Conservation (phyloP, 1,284 basidiomycete species). For the Cutaneotrichosporon cyanovorans region DNA sequence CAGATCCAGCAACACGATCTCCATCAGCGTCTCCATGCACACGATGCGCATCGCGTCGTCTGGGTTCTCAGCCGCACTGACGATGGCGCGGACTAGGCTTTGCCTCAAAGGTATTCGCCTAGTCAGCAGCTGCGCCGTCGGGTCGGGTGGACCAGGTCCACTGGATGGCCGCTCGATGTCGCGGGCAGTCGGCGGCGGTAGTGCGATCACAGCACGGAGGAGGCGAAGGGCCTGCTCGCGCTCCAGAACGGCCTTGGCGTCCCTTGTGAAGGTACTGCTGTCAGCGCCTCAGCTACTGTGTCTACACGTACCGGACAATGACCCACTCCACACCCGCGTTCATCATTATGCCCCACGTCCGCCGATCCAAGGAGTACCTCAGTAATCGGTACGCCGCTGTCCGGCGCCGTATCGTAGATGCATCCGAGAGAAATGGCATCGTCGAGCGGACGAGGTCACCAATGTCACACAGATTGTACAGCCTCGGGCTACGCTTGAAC, state of each 20-base stretch:
- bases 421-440: slow-evolving; percentile 68
- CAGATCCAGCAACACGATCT: slow-evolving; percentile 80
- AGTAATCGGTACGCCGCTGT: slow-evolving; percentile 80
- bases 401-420: slow-evolving; percentile 64
- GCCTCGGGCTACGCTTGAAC: slow-evolving; percentile 65
- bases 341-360: slow-evolving; percentile 43
- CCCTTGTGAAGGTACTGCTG: slow-evolving; percentile 69
- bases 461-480: slow-evolving; percentile 66
- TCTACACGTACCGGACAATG: slow-evolving; percentile 62
- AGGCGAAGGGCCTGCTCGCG: slow-evolving; percentile 93
- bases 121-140: slow-evolving; percentile 13
- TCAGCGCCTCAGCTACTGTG: not conserved
- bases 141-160: slow-evolving; percentile 1
- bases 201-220: slow-evolving; percentile 67
- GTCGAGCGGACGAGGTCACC: slow-evolving; percentile 67
- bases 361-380: slow-evolving; percentile 65
- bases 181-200: slow-evolving; percentile 20
- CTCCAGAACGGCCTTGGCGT: slow-evolving; percentile 70
- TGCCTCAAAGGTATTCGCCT: slow-evolving; percentile 47
- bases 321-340: slow-evolving; percentile 68
- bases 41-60: slow-evolving; percentile 83
- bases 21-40: slow-evolving; percentile 81
- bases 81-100: slow-evolving; percentile 72
- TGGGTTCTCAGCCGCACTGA: slow-evolving; percentile 84
- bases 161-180: not conserved